Evolutionary conservation across 2,329 filamentous ascomycete species (phyloP), one percentile per base, ranked within the genome.

Genomic region (Calonectria pteridis): DNA sequence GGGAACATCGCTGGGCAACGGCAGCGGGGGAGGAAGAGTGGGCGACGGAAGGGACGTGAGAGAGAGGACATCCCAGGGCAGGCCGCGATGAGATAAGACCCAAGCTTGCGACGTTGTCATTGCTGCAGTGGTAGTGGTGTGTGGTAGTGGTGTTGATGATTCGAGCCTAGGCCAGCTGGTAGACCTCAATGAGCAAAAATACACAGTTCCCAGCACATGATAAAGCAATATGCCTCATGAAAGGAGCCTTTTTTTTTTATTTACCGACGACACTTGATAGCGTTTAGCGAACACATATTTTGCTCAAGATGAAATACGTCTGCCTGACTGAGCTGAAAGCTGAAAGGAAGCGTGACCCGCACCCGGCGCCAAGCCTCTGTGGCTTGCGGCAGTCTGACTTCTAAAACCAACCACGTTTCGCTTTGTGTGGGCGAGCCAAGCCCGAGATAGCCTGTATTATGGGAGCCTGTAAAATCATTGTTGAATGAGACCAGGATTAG

Each of bases 81-180:
- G 73, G 35, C 82, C 82, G 28, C 82, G 79, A 10, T 76, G n/a
- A 16, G 79, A 77, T 64, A 82, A 83, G 23, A 75, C 76, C 82
- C 82, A 83, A 18, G 81, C 78, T 69, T 79, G 72, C n/a, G 69
- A 63, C 26, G 55, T 51, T 40, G 35, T 23, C 59, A 66, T 66
- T 51, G 20, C 31, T 66, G 26, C 11, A 18, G 26, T 64, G 31
- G n/a, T n/a, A n/a, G n/a, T n/a, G n/a, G n/a, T n/a, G n/a, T n/a
- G n/a, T 2, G 9, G 26, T 64, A 7, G 40, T 23, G 28, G 28
- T 33, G 40, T 6, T 65, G 40, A 16, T 40, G 26, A 23, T 23
- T 18, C 4, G 35, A 55, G 31, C n/a, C 37, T 43, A n/a, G 9
- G 29, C 5, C 6, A n/a, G 55, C 9, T 5, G 3, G 43, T 23